A percentile compares a stretch with the other conserved stretches of the same genome.
Evolutionary conservation across 2,329 filamentous ascomycete genomes (phyloP).

Genomic region (Cercospora berteroae): DNA sequence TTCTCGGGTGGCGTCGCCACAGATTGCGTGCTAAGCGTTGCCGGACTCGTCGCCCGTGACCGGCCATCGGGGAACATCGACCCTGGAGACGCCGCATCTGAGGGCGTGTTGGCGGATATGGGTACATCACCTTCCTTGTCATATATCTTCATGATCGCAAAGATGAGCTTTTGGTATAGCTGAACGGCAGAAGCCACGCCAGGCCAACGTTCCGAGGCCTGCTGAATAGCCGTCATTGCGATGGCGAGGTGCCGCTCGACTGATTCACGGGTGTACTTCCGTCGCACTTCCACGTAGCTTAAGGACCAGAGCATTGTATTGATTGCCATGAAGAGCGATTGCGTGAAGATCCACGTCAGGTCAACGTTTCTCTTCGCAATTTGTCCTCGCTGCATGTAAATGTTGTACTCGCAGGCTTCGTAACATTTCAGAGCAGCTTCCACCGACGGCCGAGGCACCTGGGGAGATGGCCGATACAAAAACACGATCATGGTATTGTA

Average conservation of each 20-base stretch:
- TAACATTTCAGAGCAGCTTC: constrained; percentile 79
- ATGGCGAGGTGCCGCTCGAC: constrained; percentile 72
- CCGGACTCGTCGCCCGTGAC: constrained; percentile 48
- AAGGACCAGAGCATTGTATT: constrained; percentile 91
- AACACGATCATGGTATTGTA: constrained; percentile 88
- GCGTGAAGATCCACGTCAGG: constrained; percentile 89
- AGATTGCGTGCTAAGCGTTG: constrained; percentile 35
- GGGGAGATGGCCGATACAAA: constrained; percentile 85
- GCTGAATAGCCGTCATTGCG: constrained; percentile 74
- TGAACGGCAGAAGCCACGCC: constrained; percentile 81
- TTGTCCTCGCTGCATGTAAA: constrained; percentile 76
- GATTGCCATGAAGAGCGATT: constrained; percentile 85
- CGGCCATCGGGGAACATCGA: constrained; percentile 42
- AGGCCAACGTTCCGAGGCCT: constrained; percentile 85
- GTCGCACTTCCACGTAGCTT: constrained; percentile 80
- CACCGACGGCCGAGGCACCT: constrained; percentile 79
- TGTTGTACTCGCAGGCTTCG: constrained; percentile 77
- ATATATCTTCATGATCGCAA: constrained; percentile 85
- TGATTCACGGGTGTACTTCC: constrained; percentile 68
- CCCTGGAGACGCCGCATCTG: constrained; percentile 45
- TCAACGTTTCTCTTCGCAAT: constrained; percentile 74
- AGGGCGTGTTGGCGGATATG: constrained; percentile 49
- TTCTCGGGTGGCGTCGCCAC: constrained; percentile 37
- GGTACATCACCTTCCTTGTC: constrained; percentile 57
- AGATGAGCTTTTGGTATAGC: constrained; percentile 81